These are phyloP conservation scores for Arthrobotrys sinensis DNA, from an alignment of 2,329 filamentous ascomycete genomes.

Conservation along the genomic window DNA sequence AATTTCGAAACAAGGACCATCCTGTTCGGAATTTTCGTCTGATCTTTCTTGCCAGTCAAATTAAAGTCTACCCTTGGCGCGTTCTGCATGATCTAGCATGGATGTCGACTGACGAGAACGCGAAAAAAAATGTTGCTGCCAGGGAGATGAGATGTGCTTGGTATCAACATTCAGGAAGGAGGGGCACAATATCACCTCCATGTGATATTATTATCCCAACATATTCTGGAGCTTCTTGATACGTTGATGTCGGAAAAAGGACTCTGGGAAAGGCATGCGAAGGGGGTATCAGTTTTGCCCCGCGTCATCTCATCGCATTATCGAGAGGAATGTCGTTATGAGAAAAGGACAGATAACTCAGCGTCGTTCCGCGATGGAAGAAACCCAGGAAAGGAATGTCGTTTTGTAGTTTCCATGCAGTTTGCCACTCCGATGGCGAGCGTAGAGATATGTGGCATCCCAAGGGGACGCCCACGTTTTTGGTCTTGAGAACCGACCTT, in stretches of 20 bases:
- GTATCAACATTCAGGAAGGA: constrained; percentile 27
- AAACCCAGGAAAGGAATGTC: constrained; percentile 60
- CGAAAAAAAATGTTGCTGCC: constrained; percentile 8
- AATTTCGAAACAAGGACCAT: constrained; percentile 45
- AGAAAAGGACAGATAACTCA: constrained; percentile 36
- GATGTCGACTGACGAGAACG: constrained; percentile 5
- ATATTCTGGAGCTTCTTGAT: constrained; percentile 20
- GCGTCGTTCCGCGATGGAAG: constrained; percentile 56
- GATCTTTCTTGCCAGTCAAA: constrained; percentile 52
- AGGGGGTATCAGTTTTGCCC: constrained; percentile 33
- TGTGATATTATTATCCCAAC: constrained; percentile 30
- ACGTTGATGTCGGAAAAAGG: constrained; percentile 39
- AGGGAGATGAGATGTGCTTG: neutral
- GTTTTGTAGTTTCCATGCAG: constrained; percentile 38
- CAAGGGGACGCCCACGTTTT: constrained; percentile 60
- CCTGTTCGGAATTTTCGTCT: constrained; percentile 53
- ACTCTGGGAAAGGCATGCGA: constrained; percentile 51
- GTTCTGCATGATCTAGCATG: constrained; percentile 11
- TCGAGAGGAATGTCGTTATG: constrained; percentile 26
- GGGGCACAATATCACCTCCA: constrained; percentile 19
- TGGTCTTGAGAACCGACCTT: constrained; percentile 30
- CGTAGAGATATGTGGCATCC: constrained; percentile 49
- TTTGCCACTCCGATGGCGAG: constrained; percentile 50
- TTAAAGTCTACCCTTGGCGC: constrained; percentile 41
- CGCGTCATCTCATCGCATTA: constrained; percentile 58